These are phyloP conservation scores for Tricharina praecox DNA, from an alignment of 495 filamentous ascomycete species.

Conservation along the genomic window DNA sequence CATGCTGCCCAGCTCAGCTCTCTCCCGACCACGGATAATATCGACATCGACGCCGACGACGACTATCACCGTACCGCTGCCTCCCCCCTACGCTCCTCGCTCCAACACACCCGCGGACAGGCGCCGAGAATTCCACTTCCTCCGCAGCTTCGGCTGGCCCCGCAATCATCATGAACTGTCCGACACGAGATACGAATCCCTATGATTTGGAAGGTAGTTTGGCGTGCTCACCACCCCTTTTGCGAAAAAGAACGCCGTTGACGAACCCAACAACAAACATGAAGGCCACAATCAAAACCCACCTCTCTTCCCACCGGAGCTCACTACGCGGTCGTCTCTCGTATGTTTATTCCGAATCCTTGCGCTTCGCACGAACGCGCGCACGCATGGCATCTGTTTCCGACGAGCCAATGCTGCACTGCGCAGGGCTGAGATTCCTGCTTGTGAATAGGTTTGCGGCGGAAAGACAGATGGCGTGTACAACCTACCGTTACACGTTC, in stretches of 20 bases:
- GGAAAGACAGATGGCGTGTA: slow-evolving; percentile 24
- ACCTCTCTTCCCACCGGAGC: slow-evolving; percentile 21
- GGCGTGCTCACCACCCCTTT: neutral
- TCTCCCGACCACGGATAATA: too few species aligned
- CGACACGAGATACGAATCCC: slow-evolving; percentile 22
- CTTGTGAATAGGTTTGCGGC: slow-evolving; percentile 19
- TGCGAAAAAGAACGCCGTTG: neutral
- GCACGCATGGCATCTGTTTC: too few species aligned
- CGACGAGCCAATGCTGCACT: too few species aligned
- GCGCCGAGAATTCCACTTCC: neutral
- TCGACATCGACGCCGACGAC: too few species aligned
- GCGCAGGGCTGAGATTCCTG: neutral
- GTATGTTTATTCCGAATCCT: slow-evolving; percentile 11
- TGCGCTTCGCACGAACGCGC: too few species aligned
- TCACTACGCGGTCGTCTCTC: slow-evolving; percentile 23
- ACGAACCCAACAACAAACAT: neutral
- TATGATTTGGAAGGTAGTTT: slow-evolving; percentile 13
- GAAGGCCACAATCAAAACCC: slow-evolving; percentile 25
- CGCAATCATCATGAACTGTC: slow-evolving; percentile 21
- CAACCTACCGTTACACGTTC: slow-evolving; percentile 40
- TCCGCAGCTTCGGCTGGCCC: neutral
- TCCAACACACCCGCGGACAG: neutral
- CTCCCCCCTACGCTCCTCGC: neutral
- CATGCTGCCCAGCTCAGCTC: neutral
- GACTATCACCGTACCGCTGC: neutral